These are phyloP conservation scores for Spathaspora sp. DNA, from an alignment of 1,139 yeast genomes.

Conservation along the genomic window DNA sequence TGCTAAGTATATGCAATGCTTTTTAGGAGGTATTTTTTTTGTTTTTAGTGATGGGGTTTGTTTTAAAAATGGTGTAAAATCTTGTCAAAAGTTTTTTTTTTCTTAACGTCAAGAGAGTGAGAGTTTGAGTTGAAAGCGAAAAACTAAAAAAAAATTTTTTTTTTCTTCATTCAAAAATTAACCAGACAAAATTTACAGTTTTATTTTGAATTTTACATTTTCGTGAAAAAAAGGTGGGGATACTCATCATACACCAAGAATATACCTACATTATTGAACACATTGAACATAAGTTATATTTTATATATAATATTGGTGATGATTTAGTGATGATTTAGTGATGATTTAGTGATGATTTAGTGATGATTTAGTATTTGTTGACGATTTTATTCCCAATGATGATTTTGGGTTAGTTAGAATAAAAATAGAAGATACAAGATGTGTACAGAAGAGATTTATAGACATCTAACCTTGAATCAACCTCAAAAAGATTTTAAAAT, in stretches of 20 bases:
- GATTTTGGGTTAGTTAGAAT: no score
- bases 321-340: no score
- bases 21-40: not conserved
- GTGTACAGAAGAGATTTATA: no score
- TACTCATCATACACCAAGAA: not conserved
- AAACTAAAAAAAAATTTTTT: not conserved
- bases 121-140: not conserved
- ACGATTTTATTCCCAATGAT: no score
- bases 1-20: not conserved
- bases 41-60: not conserved
- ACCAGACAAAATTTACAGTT: not conserved
- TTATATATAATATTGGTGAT: no score
- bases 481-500: no score
- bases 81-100: not conserved
- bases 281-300: no score
- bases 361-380: no score
- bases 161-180: not conserved
- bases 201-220: not conserved
- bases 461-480: no score
- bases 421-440: no score
- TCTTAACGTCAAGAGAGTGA: not conserved
- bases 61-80: not conserved
- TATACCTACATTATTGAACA: not conserved
- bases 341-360: no score
- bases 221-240: not conserved